These are phyloP conservation scores for Clavaria fumosa DNA, from an alignment of 768 basidiomycete species.

Conservation along the genomic window DNA sequence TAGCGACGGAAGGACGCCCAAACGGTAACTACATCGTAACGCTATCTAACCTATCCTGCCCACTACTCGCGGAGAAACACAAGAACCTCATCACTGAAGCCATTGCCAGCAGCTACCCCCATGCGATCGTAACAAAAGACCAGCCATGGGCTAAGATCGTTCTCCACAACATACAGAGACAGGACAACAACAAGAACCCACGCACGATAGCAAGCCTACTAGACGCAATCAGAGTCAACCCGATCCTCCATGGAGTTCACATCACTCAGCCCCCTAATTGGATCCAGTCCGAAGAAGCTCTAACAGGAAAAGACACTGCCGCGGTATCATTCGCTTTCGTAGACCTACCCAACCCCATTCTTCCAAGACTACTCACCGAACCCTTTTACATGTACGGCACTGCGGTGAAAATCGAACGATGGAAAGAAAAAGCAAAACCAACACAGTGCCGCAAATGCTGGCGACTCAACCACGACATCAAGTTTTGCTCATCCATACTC, in stretches of 20 bases:
- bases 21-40: slow-evolving; percentile 1
- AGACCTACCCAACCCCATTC: neutral
- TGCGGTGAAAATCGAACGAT: neutral
- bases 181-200: neutral
- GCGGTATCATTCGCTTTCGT: neutral
- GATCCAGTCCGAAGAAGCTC: neutral
- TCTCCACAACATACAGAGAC: neutral
- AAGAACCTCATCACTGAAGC: neutral
- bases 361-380: too few relatives aligned
- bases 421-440: neutral
- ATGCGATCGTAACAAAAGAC: neutral
- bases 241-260: too few relatives aligned
- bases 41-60: neutral
- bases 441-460: neutral
- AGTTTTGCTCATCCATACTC: neutral
- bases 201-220: neutral
- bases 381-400: too few relatives aligned
- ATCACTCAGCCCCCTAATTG: neutral
- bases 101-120: neutral
- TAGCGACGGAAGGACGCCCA: neutral
- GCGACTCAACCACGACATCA: too few relatives aligned
- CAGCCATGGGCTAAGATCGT: too few relatives aligned
- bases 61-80: too few relatives aligned
- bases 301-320: neutral
- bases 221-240: neutral